phyloP scores from a whole-genome alignment of 495 filamentous ascomycete genomes.

The Daldinia concentrica region DNA sequence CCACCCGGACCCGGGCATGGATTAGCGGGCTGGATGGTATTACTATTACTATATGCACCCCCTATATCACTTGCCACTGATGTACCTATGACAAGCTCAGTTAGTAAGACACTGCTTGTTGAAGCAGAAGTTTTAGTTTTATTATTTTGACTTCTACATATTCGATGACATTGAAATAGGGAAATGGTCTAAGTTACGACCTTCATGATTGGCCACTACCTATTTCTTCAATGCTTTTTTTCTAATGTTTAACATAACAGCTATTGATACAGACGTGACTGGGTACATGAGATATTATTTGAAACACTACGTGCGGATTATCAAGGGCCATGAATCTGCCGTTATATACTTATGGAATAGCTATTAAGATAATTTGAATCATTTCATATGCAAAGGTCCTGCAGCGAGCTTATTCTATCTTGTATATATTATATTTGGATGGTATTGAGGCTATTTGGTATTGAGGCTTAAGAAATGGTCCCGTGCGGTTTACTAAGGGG shows the following conservation, averaged over 20 bases:
- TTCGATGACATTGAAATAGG: neutral
- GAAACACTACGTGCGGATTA: too few species aligned
- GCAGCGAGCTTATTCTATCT: too few species aligned
- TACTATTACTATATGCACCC: neutral
- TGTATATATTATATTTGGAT: neutral
- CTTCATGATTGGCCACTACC: neutral
- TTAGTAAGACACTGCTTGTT: too few species aligned
- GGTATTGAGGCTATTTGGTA: neutral
- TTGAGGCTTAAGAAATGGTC: neutral
- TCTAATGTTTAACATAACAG: too few species aligned
- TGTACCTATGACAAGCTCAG: neutral
- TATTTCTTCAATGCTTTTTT: too few species aligned
- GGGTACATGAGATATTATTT: too few species aligned
- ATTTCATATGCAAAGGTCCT: too few species aligned
- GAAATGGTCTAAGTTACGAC: neutral
- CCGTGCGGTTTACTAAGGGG: neutral
- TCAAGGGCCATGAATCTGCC: too few species aligned
- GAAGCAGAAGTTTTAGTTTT: too few species aligned
- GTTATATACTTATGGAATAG: too few species aligned
- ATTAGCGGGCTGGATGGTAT: neutral
- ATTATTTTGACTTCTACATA: neutral
- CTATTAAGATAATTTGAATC: too few species aligned
- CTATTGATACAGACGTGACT: too few species aligned
- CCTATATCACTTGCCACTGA: neutral
- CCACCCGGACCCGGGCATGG: slow-evolving; percentile 7